A percentile compares a stretch with the other conserved stretches of the same genome.
Conservation (phyloP, 2,329 filamentous ascomycete species). For the Xylariales sp. region DNA sequence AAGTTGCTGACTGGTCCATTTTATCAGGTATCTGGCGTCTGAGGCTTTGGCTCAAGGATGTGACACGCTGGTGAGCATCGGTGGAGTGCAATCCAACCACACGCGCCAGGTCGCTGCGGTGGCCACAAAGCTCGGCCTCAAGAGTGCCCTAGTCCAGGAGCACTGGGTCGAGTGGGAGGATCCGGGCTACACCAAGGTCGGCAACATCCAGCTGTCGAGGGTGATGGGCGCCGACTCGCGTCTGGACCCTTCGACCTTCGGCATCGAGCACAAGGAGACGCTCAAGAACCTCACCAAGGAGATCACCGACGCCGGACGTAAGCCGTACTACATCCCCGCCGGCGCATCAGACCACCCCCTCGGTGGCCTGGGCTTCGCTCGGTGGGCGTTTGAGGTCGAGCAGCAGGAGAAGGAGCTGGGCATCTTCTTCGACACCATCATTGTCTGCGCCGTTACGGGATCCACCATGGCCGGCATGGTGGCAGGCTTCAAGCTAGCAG, state of each 20-base stretch:
- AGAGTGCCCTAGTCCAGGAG: slow-evolving; percentile 58
- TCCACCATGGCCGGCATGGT: slow-evolving; percentile 69
- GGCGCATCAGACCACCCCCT: slow-evolving; percentile 67
- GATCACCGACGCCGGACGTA: slow-evolving; percentile 46
- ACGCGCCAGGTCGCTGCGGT: slow-evolving; percentile 63
- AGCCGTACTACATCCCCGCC: slow-evolving; percentile 69
- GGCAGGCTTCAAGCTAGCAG: slow-evolving; percentile 64
- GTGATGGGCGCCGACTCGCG: slow-evolving; percentile 63
- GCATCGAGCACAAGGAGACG: slow-evolving; percentile 64
- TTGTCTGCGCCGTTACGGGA: slow-evolving; percentile 69
- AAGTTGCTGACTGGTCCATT: not conserved
- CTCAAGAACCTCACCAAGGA: slow-evolving; percentile 50
- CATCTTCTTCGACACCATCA: slow-evolving; percentile 62
- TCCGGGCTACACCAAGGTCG: slow-evolving; percentile 56
- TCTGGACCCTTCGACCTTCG: slow-evolving; percentile 56
- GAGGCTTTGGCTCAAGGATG: slow-evolving; percentile 54
- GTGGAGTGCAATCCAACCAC: slow-evolving; percentile 67
- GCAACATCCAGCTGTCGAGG: slow-evolving; percentile 67
- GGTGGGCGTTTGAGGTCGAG: slow-evolving; percentile 66
- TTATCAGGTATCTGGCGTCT: slow-evolving; percentile 53
- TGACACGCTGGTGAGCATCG: slow-evolving; percentile 62
- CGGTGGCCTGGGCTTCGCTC: slow-evolving; percentile 65
- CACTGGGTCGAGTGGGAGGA: slow-evolving; percentile 64
- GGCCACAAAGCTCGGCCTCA: slow-evolving; percentile 52
- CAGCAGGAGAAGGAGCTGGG: slow-evolving; percentile 58